Percentiles rank a stretch among this genome's conserved stretches.
These are phyloP conservation scores for Xylariaceae sp. DNA, from an alignment of 2,329 filamentous ascomycete species.

Conservation along the genomic window DNA sequence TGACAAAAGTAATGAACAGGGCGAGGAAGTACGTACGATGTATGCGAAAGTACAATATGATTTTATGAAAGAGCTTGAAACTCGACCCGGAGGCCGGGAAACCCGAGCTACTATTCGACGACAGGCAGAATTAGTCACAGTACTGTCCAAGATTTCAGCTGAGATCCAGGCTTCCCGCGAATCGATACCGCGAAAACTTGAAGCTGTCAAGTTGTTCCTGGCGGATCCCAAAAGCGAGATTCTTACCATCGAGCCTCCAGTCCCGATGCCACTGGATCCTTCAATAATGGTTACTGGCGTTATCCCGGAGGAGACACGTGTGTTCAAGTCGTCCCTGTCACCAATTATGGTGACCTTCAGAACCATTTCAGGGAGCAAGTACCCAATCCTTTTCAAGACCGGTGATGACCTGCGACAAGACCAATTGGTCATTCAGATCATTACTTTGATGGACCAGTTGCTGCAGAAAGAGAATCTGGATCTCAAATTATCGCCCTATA, in stretches of 20 bases:
- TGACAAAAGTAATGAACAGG: slow-evolving; percentile 72
- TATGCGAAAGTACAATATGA: slow-evolving; percentile 94
- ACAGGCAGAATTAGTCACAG: slow-evolving; percentile 84
- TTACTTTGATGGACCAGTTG: slow-evolving; percentile 94
- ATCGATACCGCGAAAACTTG: slow-evolving; percentile 73
- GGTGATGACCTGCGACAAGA: slow-evolving; percentile 96
- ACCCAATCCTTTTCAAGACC: slow-evolving; percentile 94
- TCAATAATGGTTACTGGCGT: slow-evolving; percentile 74
- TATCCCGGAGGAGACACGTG: slow-evolving; percentile 76
- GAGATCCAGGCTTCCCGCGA: slow-evolving; percentile 81
- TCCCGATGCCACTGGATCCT: slow-evolving; percentile 86
- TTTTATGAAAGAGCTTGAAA: slow-evolving; percentile 85
- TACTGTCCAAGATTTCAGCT: slow-evolving; percentile 82
- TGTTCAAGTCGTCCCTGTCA: slow-evolving; percentile 93
- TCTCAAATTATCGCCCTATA: slow-evolving; percentile 90
- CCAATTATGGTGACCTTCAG: slow-evolving; percentile 90
- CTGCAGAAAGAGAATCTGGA: slow-evolving; percentile 95
- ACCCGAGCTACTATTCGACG: slow-evolving; percentile 72
- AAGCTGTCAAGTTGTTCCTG: slow-evolving; percentile 78
- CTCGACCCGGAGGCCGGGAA: slow-evolving; percentile 64
- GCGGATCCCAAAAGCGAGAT: slow-evolving; percentile 90
- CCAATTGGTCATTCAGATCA: slow-evolving; percentile 94
- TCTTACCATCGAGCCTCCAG: slow-evolving; percentile 72
- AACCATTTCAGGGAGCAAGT: slow-evolving; percentile 70
- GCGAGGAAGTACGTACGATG: slow-evolving; percentile 71